These are phyloP conservation scores for Chalciporus sp. DNA, from an alignment of 1,284 basidiomycete species.

Conservation along the genomic window DNA sequence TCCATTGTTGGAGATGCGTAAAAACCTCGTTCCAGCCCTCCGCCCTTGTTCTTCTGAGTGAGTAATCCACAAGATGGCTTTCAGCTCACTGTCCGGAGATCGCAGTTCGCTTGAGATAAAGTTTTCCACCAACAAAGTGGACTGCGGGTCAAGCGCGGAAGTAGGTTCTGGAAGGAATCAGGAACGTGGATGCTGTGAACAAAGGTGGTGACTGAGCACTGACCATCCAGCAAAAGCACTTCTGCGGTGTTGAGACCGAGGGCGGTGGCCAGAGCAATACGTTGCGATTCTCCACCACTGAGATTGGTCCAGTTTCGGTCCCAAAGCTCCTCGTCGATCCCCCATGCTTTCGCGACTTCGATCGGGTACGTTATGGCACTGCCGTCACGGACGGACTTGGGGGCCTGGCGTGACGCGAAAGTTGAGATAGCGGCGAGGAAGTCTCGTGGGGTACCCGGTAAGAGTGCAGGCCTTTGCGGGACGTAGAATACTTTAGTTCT, in stretches of 20 bases:
- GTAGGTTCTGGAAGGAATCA: slow-evolving; percentile 68
- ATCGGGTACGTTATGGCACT: slow-evolving; percentile 45
- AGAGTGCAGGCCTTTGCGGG: slow-evolving; percentile 81
- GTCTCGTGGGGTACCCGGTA: slow-evolving; percentile 78
- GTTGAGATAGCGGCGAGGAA: slow-evolving; percentile 61
- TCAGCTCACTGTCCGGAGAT: slow-evolving; percentile 51
- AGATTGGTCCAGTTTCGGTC: slow-evolving; percentile 75
- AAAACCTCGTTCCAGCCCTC: slow-evolving; percentile 71
- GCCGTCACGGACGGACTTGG: slow-evolving; percentile 22
- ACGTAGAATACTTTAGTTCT: slow-evolving; percentile 81
- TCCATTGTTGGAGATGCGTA: slow-evolving; percentile 51
- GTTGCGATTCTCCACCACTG: slow-evolving; percentile 83
- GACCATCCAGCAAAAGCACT: slow-evolving; percentile 83
- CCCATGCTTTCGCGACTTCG: slow-evolving; percentile 68
- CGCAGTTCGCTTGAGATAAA: slow-evolving; percentile 56
- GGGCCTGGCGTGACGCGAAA: slow-evolving; percentile 54
- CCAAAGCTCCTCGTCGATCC: slow-evolving; percentile 71
- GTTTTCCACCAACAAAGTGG: slow-evolving; percentile 65
- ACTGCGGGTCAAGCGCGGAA: slow-evolving; percentile 78
- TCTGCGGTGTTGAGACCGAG: slow-evolving; percentile 75
- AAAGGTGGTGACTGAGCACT: slow-evolving; percentile 54
- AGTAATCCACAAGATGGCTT: slow-evolving; percentile 85
- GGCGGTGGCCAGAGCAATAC: slow-evolving; percentile 76
- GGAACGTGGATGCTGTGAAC: neutral
- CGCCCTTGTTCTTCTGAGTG: slow-evolving; percentile 80